Percentiles rank a stretch among this genome's conserved stretches.
Conservation (phyloP, 768 basidiomycete genomes). For the Lactarius evosmus region DNA sequence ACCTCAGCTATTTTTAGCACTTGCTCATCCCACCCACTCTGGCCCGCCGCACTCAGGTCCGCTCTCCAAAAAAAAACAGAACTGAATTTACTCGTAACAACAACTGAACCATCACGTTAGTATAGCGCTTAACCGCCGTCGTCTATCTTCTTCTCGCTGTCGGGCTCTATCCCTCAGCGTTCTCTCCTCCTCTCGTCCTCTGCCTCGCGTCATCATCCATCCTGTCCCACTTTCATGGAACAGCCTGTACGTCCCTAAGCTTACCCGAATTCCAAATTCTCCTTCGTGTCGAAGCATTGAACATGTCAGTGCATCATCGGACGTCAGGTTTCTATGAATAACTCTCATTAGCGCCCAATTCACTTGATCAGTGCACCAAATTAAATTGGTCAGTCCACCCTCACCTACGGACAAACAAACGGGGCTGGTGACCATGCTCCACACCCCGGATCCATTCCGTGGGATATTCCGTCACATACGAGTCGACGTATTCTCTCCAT, state of each 20-base stretch:
- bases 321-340: constrained; percentile 55
- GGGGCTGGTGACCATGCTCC: constrained; percentile 37
- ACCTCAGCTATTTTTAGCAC: background rate
- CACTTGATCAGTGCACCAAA: background rate
- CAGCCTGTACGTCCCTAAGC: constrained; percentile 60
- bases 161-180: constrained; percentile 40
- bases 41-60: too few relatives aligned
- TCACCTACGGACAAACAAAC: constrained; percentile 21
- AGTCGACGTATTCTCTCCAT: constrained; percentile 74
- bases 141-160: constrained; percentile 55
- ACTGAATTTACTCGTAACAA: background rate
- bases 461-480: constrained; percentile 64
- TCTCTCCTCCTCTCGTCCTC: constrained; percentile 37
- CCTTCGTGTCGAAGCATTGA: constrained; percentile 36
- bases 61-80: too few relatives aligned
- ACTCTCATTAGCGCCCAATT: constrained; percentile 23
- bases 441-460: constrained; percentile 65
- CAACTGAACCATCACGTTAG: background rate
- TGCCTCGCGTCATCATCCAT: constrained; percentile 47
- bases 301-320: constrained; percentile 33
- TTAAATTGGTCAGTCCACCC: background rate
- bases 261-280: constrained; percentile 54
- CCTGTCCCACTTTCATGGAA: constrained; percentile 66
- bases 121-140: constrained; percentile 34
- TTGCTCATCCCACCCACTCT: too few relatives aligned